These are phyloP conservation scores for Didymella lethalis DNA, from an alignment of 2,329 filamentous ascomycete species.

Conservation along the genomic window DNA sequence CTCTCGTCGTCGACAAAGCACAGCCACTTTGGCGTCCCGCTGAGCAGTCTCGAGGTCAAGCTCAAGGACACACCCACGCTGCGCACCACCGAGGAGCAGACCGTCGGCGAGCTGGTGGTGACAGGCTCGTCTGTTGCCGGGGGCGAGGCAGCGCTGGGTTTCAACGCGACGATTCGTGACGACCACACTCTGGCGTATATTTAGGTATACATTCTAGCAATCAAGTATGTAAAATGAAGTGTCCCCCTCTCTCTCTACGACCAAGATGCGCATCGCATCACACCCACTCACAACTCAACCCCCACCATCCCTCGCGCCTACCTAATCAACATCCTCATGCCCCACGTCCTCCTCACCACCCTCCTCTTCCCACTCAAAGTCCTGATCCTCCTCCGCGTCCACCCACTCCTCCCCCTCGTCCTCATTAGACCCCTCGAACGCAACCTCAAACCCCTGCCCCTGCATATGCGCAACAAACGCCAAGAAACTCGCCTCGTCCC, in stretches of 20 bases:
- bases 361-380: background rate
- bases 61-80: constrained; percentile 68
- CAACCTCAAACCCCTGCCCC: constrained; percentile 11
- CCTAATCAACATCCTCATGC: background rate
- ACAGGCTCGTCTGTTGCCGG: constrained; percentile 77
- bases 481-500: constrained; percentile 13
- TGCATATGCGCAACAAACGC: constrained; percentile 15
- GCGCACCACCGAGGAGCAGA: constrained; percentile 68
- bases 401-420: constrained; percentile 11
- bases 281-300: too few species aligned
- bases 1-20: constrained; percentile 52
- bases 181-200: constrained; percentile 75
- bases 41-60: constrained; percentile 81
- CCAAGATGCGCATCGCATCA: too few species aligned
- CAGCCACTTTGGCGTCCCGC: constrained; percentile 81
- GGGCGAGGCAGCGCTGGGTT: constrained; percentile 68
- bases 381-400: constrained; percentile 13
- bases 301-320: too few species aligned
- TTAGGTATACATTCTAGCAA: constrained; percentile 11
- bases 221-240: background rate
- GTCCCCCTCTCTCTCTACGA: too few species aligned
- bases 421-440: constrained; percentile 1
- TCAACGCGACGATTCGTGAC: constrained; percentile 60
- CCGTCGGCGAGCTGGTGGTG: constrained; percentile 68
- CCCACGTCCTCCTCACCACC: background rate